Conservation (phyloP, 2,329 filamentous ascomycete species). For the Ilyonectria sp. region DNA sequence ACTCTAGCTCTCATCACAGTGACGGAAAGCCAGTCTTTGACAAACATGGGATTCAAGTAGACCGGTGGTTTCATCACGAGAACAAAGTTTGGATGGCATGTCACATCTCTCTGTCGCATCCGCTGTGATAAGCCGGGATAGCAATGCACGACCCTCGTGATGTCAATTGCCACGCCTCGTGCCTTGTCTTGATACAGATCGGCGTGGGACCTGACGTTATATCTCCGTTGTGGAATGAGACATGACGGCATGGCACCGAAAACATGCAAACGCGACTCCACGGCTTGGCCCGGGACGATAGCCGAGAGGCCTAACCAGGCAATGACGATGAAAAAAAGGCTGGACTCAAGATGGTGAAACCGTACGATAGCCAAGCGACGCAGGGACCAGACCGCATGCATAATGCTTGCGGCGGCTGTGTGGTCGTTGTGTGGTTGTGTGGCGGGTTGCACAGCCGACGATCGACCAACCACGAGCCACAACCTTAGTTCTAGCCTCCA, state of each 20-base stretch:
- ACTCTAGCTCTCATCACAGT: too few relatives aligned
- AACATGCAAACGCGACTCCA: background rate
- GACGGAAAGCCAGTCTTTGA: background rate
- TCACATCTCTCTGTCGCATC: background rate
- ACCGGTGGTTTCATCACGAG: conserved; percentile 9
- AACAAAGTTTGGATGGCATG: conserved; percentile 15
- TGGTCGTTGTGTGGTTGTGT: background rate
- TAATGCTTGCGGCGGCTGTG: background rate
- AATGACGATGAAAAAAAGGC: background rate
- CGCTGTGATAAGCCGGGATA: background rate
- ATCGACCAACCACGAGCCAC: conserved; percentile 33
- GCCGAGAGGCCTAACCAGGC: background rate
- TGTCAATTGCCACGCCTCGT: conserved; percentile 19
- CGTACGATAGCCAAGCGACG: background rate
- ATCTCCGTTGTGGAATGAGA: conserved; percentile 35
- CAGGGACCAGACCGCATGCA: conserved; percentile 9
- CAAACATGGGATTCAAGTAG: background rate
- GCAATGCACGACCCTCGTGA: conserved; percentile 10
- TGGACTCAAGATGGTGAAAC: background rate
- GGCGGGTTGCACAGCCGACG: conserved; percentile 12
- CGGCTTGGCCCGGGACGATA: background rate
- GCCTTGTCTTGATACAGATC: conserved; percentile 11
- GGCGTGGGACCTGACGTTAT: conserved; percentile 25
- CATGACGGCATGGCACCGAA: conserved; percentile 41
- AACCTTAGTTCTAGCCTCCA: conserved; percentile 28